Base-by-base conservation (phyloP, 2,329 filamentous ascomycete species). In the Monilinia polystroma region DNA sequence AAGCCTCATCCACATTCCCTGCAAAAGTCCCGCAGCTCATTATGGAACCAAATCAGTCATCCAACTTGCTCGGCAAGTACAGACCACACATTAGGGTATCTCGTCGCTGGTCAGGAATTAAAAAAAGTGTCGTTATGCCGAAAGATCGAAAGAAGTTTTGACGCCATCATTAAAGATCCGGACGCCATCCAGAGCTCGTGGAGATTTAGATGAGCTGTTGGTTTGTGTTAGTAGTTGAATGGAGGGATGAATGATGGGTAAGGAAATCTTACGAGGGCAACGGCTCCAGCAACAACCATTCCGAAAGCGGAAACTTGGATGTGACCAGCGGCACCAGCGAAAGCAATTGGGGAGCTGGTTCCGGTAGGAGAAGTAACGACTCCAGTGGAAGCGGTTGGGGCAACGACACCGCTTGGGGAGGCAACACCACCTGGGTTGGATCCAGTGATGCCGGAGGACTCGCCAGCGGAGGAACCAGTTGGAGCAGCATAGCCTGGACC, bases 241-340 rank as follows among this genome's bases (percentile, higher is more conserved):
- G 47, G 14, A 10, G 20, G 26, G 4, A 29, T 64, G 16, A 16
- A 38, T 20, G 12, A 14, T 35, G n/a, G 10, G 47, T n/a, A 12
- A 7, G 59, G 57, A 43, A 53, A 63, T 71, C 72, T 49, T 72
- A 77, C 74, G 55, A 76, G 74, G 72, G 74, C 75, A 66, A 77
- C 70, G 72, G 72, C 75, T 68, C 73, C 75, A 68, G 74, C 75
- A 69, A 76, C 70, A 66, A 75, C 68, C 69, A 76, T 71, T 67
- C 72, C 75, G 55, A 76, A 60, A 41, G 72, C 75, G 55, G 75
- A 75, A 60, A 70, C 72, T 62, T 71, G 70, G 63, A 75, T 73
- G 14, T 74, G 60, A 56, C 69, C 68, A 57, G 73, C 75, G 60
- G 70, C 75, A 68, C 73, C 74, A 59, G 69, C 70, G 38, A 70